phyloP scores from a whole-genome alignment of 2,329 filamentous ascomycete species.

The Aureobasidium leucospermi region DNA sequence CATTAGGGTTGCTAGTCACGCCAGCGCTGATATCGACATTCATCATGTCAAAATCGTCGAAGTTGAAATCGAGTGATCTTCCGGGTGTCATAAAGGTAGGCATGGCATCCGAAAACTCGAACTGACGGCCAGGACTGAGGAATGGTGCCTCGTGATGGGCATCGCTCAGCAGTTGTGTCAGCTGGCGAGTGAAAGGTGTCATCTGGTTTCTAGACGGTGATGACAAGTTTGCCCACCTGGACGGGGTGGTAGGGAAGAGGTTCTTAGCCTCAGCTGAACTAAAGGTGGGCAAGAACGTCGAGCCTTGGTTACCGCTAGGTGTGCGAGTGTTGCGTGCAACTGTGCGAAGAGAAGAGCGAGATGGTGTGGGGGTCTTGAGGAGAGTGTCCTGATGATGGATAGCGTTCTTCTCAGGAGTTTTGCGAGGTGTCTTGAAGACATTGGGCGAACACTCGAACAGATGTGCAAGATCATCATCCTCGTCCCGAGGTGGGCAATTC shows the following conservation, averaged over 20 bases:
- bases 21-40: background rate
- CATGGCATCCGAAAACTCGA: slow-evolving; percentile 26
- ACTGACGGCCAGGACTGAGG: slow-evolving; percentile 21
- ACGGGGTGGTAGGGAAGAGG: slow-evolving; percentile 25
- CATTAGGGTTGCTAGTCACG: background rate
- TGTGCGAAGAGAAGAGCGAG: slow-evolving; percentile 23
- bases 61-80: slow-evolving; percentile 20
- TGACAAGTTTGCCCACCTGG: slow-evolving; percentile 27
- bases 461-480: slow-evolving; percentile 46
- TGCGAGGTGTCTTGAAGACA: slow-evolving; percentile 43
- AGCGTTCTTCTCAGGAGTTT: slow-evolving; percentile 50
- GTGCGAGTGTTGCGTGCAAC: slow-evolving; percentile 17
- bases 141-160: slow-evolving; percentile 20
- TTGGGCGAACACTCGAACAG: slow-evolving; percentile 57
- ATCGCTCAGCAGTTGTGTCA: slow-evolving; percentile 58
- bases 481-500: slow-evolving; percentile 41
- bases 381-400: slow-evolving; percentile 50
- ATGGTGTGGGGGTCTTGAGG: slow-evolving; percentile 40
- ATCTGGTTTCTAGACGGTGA: slow-evolving; percentile 24
- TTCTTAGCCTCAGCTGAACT: slow-evolving; percentile 22
- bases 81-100: slow-evolving; percentile 26
- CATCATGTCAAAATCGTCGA: slow-evolving; percentile 4
- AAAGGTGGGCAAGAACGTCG: slow-evolving; percentile 28
- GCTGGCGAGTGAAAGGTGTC: slow-evolving; percentile 55
- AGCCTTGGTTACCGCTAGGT: slow-evolving; percentile 26